Evolutionary conservation across 179 eudicot species (phyloP).

Genomic region (Gypsophila paniculata): DNA sequence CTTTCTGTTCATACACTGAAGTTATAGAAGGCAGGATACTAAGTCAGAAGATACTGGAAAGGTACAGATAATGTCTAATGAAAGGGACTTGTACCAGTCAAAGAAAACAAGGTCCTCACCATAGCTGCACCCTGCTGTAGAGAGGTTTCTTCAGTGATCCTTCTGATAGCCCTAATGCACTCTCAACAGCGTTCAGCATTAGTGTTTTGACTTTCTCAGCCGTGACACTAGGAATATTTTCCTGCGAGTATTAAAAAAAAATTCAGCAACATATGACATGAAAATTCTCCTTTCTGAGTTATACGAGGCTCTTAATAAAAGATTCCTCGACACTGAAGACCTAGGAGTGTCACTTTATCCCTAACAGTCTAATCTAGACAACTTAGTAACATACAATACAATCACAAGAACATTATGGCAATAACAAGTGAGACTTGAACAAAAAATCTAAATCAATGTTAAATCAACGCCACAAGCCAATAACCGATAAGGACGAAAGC

Average conservation of each 20-base stretch:
- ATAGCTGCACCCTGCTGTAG: conserved; percentile 68
- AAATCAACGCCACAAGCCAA: no score
- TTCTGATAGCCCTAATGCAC: conserved; percentile 62
- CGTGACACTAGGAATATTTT: conserved; percentile 68
- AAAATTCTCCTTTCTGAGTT: background rate
- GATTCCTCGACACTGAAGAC: background rate
- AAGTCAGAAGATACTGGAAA: background rate
- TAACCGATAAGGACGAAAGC: no score
- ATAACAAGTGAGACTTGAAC: no score
- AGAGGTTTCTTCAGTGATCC: conserved; percentile 63
- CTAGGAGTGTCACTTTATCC: background rate
- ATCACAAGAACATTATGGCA: no score
- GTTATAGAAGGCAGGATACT: background rate
- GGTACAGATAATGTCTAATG: background rate
- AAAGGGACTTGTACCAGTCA: background rate
- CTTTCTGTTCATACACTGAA: no score
- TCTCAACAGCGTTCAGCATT: conserved; percentile 85
- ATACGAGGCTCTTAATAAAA: background rate
- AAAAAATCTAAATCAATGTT: no score
- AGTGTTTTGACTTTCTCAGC: conserved; percentile 77
- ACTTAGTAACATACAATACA: no score
- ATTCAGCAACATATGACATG: background rate
- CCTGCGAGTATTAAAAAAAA: conserved; percentile 39
- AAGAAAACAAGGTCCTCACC: conserved; percentile 43
- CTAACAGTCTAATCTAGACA: no score